These are phyloP conservation scores for Sporothrix luriei DNA, from an alignment of 2,329 filamentous ascomycete genomes.

Conservation along the genomic window DNA sequence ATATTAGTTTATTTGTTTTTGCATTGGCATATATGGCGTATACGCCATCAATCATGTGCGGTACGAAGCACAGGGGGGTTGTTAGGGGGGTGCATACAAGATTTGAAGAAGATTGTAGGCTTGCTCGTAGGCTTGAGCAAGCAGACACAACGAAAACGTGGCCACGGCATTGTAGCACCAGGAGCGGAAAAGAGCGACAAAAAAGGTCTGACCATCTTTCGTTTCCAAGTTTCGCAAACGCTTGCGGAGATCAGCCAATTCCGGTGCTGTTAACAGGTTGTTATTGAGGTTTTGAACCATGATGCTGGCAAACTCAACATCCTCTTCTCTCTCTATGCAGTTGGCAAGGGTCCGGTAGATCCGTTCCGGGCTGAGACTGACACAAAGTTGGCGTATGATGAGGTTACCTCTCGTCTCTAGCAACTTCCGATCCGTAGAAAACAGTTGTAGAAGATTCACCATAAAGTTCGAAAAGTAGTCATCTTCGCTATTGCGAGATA, in stretches of 20 bases:
- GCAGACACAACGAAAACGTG: constrained; percentile 91
- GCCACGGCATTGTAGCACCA: constrained; percentile 99
- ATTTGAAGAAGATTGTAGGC: constrained; percentile 95
- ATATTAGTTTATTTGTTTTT: background rate
- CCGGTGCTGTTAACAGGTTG: constrained; percentile 95
- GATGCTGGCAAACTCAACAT: constrained; percentile 97
- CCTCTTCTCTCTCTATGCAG: constrained; percentile 95
- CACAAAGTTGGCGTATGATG: constrained; percentile 92
- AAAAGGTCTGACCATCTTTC: constrained; percentile 92
- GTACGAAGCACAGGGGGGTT: background rate
- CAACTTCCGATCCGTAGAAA: constrained; percentile 88
- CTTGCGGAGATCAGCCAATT: constrained; percentile 87
- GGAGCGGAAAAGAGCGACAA: constrained; percentile 88
- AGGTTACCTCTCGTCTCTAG: constrained; percentile 92
- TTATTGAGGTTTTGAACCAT: constrained; percentile 99
- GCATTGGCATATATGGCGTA: background rate
- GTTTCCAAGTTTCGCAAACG: constrained; percentile 87
- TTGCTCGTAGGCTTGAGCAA: constrained; percentile 97
- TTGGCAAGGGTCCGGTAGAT: constrained; percentile 96
- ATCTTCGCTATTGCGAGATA: constrained; percentile 94
- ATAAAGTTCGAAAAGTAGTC: constrained; percentile 98
- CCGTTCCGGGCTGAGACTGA: constrained; percentile 87
- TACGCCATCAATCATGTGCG: background rate
- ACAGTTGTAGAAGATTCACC: constrained; percentile 92
- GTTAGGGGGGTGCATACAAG: constrained; percentile 63